Base-by-base conservation (phyloP, 228 moss, liverwort and hornwort species). In the Sphagnum magellanicum region DNA sequence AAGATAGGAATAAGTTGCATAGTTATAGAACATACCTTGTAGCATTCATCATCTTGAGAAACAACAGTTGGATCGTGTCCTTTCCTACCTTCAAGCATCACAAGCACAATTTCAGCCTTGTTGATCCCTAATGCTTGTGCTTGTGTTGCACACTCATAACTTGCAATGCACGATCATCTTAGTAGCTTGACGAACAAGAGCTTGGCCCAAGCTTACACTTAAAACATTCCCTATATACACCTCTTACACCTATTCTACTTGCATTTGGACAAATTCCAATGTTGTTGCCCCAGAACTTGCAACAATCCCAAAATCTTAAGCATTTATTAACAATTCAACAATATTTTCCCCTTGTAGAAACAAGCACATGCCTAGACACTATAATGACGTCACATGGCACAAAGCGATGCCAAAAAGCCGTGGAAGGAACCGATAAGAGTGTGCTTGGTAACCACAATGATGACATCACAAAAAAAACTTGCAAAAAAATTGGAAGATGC, bases 131-230 rank as follows among this genome's bases (percentile, higher is more conserved):
- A 79, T 50, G 86, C 83, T 78, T 92, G 92, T 47, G 92, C 96
- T 48, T 83, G 81, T 50, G 84, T 67, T 13, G 88, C 84, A 55
- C 82, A 69, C 71, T 80, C 75, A 65, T 96, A 96, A 72, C 96
- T 96, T 69, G 77, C 79, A 65, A 89, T 83, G 96, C 96, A 82
- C 91, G 88, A 10, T 86, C 84, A 75, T 96, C 96, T 92, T 96
- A 63, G 91, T 91, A 51, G 96, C 91, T 82, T 93, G 93, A 32
- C 96, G 89, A 67, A 93, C 93, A 14, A 91, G 93, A 76, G 93
- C 93, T 82, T 93, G 93, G 76, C 96, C 93, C 50, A 97, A 70
- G 70, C 81, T 91, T 11, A 89, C 71, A 81, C 82, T 88, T 66
- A 87, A 73, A 16, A 90, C 93, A 59, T 97, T 97, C 14, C 93